Conservation (phyloP, 306 rosid species). For the Ochetophila trinervis region DNA sequence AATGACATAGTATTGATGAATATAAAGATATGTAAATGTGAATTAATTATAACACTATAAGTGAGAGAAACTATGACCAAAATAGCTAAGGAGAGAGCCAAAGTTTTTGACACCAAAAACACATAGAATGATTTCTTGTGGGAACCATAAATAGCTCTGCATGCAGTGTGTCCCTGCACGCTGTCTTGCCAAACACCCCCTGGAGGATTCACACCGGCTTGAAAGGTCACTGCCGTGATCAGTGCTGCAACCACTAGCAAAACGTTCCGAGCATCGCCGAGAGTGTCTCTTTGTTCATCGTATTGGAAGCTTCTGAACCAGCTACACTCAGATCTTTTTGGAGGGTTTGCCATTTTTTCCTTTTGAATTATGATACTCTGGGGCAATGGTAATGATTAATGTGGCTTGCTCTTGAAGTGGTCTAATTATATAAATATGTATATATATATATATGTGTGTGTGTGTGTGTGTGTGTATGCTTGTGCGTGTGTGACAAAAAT, state of each 20-base stretch:
- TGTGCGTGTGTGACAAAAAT: too few relatives aligned
- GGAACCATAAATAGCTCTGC: slow-evolving; percentile 21
- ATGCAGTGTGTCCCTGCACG: neutral
- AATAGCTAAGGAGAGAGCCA: slow-evolving; percentile 32
- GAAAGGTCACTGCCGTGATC: slow-evolving; percentile 38
- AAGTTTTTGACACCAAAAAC: slow-evolving; percentile 29
- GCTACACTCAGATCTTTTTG: neutral
- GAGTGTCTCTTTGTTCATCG: slow-evolving; percentile 6
- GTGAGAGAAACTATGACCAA: slow-evolving; percentile 31
- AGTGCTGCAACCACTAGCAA: slow-evolving; percentile 29
- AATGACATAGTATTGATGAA: too few relatives aligned
- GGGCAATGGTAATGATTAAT: neutral
- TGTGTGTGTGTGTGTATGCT: too few relatives aligned
- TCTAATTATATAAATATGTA: too few relatives aligned
- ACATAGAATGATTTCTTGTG: slow-evolving; percentile 9
- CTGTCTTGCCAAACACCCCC: slow-evolving; percentile 48
- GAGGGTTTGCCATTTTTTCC: slow-evolving; percentile 4
- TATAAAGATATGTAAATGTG: too few relatives aligned
- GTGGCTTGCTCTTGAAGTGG: too few relatives aligned
- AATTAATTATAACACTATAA: too few relatives aligned
- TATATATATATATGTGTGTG: too few relatives aligned
- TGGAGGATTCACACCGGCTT: slow-evolving; percentile 39
- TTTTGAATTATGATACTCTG: neutral
- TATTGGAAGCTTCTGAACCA: slow-evolving; percentile 24
- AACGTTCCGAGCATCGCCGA: slow-evolving; percentile 20